phyloP scores from a whole-genome alignment of 345 rosid genomes.

The Eucalyptus pumila region DNA sequence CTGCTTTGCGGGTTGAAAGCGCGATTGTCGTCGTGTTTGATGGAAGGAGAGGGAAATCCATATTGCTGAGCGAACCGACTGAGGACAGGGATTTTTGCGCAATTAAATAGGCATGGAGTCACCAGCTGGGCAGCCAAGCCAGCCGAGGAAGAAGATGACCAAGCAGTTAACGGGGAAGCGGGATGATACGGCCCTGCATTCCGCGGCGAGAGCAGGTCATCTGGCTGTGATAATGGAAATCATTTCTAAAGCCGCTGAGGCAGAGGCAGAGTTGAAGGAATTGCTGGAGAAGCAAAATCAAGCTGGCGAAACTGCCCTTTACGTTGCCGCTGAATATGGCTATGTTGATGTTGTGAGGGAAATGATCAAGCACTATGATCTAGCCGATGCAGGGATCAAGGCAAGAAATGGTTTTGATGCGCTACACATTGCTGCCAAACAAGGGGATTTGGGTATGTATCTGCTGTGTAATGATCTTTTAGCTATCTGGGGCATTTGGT shows the following conservation, averaged over 20 bases:
- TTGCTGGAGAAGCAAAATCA: constrained; percentile 68
- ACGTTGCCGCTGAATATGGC: constrained; percentile 84
- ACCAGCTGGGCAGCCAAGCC: background rate
- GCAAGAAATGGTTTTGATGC: constrained; percentile 95
- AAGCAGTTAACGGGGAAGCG: constrained; percentile 85
- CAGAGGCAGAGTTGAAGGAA: constrained; percentile 31
- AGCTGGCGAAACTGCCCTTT: constrained; percentile 90
- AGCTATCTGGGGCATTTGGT: background rate
- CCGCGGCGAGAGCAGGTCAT: constrained; percentile 68
- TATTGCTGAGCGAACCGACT: background rate
- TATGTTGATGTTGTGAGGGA: constrained; percentile 59
- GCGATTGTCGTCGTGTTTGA: background rate
- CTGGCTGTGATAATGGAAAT: constrained; percentile 33
- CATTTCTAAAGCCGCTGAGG: constrained; percentile 9
- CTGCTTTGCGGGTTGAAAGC: background rate
- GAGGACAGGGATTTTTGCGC: background rate
- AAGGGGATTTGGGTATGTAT: constrained; percentile 68
- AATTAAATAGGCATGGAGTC: background rate
- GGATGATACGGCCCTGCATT: constrained; percentile 68
- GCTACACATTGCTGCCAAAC: constrained; percentile 92
- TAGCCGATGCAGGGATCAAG: constrained; percentile 65
- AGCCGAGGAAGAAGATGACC: constrained; percentile 58
- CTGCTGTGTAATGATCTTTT: background rate
- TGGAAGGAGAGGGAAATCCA: background rate
- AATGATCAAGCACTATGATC: constrained; percentile 74